Evolutionary conservation across 1,284 basidiomycete species (phyloP).

Genomic region (Apiotrichum veenhuisii): DNA sequence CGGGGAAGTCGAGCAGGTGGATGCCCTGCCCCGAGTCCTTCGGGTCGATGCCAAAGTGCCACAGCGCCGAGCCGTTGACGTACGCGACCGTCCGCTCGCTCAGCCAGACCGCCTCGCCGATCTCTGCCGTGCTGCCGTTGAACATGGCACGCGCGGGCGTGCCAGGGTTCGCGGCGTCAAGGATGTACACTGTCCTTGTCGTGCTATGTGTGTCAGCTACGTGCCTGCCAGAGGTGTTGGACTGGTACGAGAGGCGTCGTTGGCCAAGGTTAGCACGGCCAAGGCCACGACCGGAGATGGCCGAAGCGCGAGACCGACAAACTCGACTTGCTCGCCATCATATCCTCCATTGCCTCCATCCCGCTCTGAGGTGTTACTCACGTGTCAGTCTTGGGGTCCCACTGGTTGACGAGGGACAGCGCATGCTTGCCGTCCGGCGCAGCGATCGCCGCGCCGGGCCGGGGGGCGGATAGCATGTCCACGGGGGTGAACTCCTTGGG

Average conservation of each 20-base stretch:
- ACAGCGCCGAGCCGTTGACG: constrained; percentile 37
- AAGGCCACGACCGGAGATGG: neutral
- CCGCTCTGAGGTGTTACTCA: too few species aligned
- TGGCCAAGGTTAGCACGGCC: too few species aligned
- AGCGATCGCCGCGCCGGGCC: constrained; percentile 64
- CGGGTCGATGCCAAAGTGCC: constrained; percentile 20
- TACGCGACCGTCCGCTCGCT: constrained; percentile 40
- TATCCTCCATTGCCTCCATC: too few species aligned
- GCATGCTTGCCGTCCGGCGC: constrained; percentile 65
- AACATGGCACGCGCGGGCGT: constrained; percentile 24
- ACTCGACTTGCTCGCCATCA: too few species aligned
- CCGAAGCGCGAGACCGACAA: too few species aligned
- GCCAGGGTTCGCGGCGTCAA: constrained; percentile 6
- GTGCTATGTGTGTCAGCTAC: constrained; percentile 55
- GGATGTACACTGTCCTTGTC: constrained; percentile 61
- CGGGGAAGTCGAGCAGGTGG: constrained; percentile 37
- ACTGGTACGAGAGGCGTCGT: too few species aligned
- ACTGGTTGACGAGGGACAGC: constrained; percentile 64
- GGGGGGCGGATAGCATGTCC: constrained; percentile 66
- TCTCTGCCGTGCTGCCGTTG: constrained; percentile 15
- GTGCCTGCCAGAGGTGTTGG: too few species aligned
- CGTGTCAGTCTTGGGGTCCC: constrained; percentile 66
- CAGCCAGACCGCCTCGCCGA: constrained; percentile 43
- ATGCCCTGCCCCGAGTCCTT: constrained; percentile 10
- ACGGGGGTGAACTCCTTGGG: constrained; percentile 60